Evolutionary conservation across 306 rosid species (phyloP), one percentile per base, ranked within the genome.

Genomic region (Cucurbita ficifolia): DNA sequence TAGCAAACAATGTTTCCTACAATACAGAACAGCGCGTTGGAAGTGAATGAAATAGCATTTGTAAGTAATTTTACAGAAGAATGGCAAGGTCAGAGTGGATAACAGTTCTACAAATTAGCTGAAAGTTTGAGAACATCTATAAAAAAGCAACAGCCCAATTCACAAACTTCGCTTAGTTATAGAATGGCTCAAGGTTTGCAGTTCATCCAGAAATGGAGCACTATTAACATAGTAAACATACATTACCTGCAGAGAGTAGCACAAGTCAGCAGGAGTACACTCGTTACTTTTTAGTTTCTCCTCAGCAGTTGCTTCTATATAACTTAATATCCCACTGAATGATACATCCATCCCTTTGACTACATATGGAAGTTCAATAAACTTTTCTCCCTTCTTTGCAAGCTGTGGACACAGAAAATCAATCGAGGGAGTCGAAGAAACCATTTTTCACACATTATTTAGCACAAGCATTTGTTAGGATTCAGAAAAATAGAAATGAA

Each of bases 261-360:
- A 93, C 82, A 93, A 79, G 74, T 93, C 96, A 59, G 96, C 96
- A 76, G 98, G 96, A 16, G 93, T 90, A 85, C 96, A 92, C 78
- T 92, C 96, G 1, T 88, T 79, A 61, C 83, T 87, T 79, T 88
- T 87, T 13, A 92, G 85, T 84, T 83, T 87, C 77, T 90, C 96
- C 72, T 40, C 82, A 65, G 96, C 96, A 79, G 93, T 87, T 70
- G 98, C 90, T 83, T 93, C 98, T 40, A 90, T 90, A 59, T 78
- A 90, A 84, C 96, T 93, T 78, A 90, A 70, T 64, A 93, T 85
- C 68, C 98, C 96, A 79, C 96, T 90, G 72, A 90, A 93, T 57
- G 98, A 93, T 39, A 93, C 96, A 63, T 90, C 98, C 96, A 93
- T 90, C 74, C 98, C 98, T 82, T 93, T 93, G 56, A 93, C 98